These are phyloP conservation scores for Lichtheimia hyalospora DNA, from an alignment of 371 early-diverging fungal genomes.

Conservation along the genomic window DNA sequence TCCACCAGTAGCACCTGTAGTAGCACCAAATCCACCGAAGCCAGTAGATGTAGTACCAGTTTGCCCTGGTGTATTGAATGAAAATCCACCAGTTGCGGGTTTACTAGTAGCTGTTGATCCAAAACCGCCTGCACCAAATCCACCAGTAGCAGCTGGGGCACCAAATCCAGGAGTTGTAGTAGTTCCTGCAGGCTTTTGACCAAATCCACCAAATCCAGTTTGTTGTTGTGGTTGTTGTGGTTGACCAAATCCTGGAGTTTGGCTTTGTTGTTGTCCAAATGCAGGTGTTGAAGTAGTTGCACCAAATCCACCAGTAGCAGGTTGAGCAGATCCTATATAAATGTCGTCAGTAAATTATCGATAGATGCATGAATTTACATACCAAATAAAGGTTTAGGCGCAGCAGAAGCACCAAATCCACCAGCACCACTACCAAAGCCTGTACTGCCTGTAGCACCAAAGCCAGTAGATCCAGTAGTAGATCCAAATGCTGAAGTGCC, in stretches of 20 bases:
- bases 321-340: constrained; percentile 4
- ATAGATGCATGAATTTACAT: background rate
- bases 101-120: constrained; percentile 46
- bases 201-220: constrained; percentile 31
- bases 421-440: background rate
- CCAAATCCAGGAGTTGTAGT: constrained; percentile 27
- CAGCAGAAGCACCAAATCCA: background rate
- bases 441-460: constrained; percentile 1
- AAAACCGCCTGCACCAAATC: constrained; percentile 48
- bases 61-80: constrained; percentile 29
- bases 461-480: constrained; percentile 3
- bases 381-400: constrained; percentile 45
- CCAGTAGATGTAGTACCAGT: constrained; percentile 16
- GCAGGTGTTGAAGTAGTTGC: constrained; percentile 11
- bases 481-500: constrained; percentile 34
- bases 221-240: constrained; percentile 17
- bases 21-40: constrained; percentile 31
- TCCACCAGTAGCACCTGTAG: constrained; percentile 12
- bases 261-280: constrained; percentile 11
- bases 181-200: constrained; percentile 31
- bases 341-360: background rate
- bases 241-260: constrained; percentile 27
- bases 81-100: constrained; percentile 39
- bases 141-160: constrained; percentile 19
- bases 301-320: constrained; percentile 42